Conservation (phyloP, 169 alveolate genomes). For the Amoebophrya sp. region DNA sequence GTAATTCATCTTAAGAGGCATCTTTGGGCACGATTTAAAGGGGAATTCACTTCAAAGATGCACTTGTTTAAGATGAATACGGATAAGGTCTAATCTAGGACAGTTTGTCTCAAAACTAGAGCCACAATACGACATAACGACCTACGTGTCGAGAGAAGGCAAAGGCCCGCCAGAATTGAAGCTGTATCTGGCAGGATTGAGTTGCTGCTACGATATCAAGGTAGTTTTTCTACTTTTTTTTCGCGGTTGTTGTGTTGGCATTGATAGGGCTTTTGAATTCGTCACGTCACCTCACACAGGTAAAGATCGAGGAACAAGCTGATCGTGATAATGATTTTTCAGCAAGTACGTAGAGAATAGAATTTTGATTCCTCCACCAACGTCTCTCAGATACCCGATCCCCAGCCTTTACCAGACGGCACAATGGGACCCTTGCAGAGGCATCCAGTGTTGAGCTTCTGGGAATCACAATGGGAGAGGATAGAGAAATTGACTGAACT, state of each 20-base stretch:
- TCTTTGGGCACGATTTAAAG: no score
- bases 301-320: no score
- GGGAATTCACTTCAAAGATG: no score
- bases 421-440: no score
- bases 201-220: neutral
- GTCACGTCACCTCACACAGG: no score
- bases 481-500: neutral
- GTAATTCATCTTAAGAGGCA: no score
- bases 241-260: no score
- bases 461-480: neutral
- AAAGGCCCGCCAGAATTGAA: neutral
- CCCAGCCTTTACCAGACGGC: no score
- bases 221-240: neutral
- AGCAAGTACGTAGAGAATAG: neutral
- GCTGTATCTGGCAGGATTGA: neutral
- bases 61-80: no score
- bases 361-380: neutral
- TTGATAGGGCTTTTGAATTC: no score
- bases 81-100: no score
- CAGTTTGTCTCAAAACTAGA: neutral
- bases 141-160: neutral
- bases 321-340: neutral
- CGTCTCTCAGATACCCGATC: no score
- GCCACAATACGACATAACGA: neutral
- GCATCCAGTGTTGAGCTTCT: neutral